phyloP scores from a whole-genome alignment of 2,329 filamentous ascomycete genomes.

The Berkeleyomyces basicola region DNA sequence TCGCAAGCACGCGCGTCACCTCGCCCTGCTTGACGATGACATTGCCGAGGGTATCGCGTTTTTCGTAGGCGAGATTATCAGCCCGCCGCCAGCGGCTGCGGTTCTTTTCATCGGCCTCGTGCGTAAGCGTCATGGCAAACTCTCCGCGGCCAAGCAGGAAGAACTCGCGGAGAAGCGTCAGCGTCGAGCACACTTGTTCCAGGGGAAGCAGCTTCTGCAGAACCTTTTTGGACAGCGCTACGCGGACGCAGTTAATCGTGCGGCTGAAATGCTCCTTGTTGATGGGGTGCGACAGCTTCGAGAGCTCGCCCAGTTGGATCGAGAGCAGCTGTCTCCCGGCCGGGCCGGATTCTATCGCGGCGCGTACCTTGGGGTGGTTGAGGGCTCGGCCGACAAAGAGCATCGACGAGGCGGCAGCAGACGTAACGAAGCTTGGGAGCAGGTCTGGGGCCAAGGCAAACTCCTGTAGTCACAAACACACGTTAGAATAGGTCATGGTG shows the following conservation, averaged over 20 bases:
- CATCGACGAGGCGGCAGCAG: conserved; percentile 61
- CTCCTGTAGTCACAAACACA: conserved; percentile 17
- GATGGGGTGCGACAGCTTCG: conserved; percentile 33
- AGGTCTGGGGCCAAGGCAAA: conserved; percentile 43
- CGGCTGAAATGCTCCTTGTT: conserved; percentile 36
- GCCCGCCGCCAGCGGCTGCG: conserved; percentile 54
- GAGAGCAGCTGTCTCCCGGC: conserved; percentile 45
- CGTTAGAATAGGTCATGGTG: background rate
- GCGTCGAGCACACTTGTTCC: conserved; percentile 55
- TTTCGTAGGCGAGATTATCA: conserved; percentile 40
- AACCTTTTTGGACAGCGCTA: conserved; percentile 68
- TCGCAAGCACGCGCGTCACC: conserved; percentile 55
- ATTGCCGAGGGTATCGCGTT: conserved; percentile 37
- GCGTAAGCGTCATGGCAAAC: conserved; percentile 74
- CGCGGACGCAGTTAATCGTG: conserved; percentile 58
- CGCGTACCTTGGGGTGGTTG: conserved; percentile 56
- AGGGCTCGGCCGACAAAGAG: conserved; percentile 82
- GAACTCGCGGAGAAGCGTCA: conserved; percentile 68
- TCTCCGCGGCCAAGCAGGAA: conserved; percentile 78
- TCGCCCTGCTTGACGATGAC: conserved; percentile 74
- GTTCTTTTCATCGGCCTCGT: conserved; percentile 68
- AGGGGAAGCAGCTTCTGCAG: conserved; percentile 69
- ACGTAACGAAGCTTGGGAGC: conserved; percentile 64
- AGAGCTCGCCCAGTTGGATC: conserved; percentile 52
- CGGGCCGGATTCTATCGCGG: conserved; percentile 27